A percentile compares a stretch with the other conserved stretches of the same genome.
These are phyloP conservation scores for Suillus americanus DNA, from an alignment of 768 basidiomycete genomes.

Conservation along the genomic window DNA sequence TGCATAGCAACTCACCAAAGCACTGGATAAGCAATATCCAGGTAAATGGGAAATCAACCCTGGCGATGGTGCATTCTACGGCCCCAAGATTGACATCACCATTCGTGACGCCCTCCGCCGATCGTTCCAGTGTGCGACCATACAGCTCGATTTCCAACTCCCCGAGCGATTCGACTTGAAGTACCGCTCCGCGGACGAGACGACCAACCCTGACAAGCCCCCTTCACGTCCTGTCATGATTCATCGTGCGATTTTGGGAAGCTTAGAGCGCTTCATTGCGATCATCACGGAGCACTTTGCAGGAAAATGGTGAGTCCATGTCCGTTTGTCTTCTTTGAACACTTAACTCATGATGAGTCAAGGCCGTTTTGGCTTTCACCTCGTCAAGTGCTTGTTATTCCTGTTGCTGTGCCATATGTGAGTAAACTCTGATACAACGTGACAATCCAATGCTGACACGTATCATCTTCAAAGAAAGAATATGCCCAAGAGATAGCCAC, in stretches of 20 bases:
- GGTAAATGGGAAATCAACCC: slow-evolving; percentile 93
- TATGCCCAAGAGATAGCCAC: slow-evolving; percentile 84
- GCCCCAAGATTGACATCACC: slow-evolving; percentile 98
- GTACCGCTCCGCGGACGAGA: slow-evolving; percentile 74
- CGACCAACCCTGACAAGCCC: slow-evolving; percentile 49
- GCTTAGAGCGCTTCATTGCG: slow-evolving; percentile 92
- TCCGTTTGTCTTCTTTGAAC: neutral
- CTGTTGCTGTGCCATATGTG: slow-evolving; percentile 88
- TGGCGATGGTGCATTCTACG: slow-evolving; percentile 99
- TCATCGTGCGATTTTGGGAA: slow-evolving; percentile 94
- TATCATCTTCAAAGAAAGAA: slow-evolving; percentile 58
- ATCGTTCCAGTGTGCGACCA: slow-evolving; percentile 97
- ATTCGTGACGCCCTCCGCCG: slow-evolving; percentile 89
- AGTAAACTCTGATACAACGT: slow-evolving; percentile 33
- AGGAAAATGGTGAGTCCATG: slow-evolving; percentile 80
- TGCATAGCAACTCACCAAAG: slow-evolving; percentile 73
- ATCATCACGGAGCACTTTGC: slow-evolving; percentile 97
- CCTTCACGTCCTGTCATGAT: slow-evolving; percentile 92
- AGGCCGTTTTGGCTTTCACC: slow-evolving; percentile 99
- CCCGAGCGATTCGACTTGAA: slow-evolving; percentile 95
- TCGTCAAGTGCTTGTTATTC: slow-evolving; percentile 93
- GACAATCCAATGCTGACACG: slow-evolving; percentile 4
- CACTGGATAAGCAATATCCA: slow-evolving; percentile 82
- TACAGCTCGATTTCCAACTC: slow-evolving; percentile 98
- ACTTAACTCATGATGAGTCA: neutral